Evolutionary conservation across 805 yeast species (phyloP).

Genomic region (Starmerella etchellsii): DNA sequence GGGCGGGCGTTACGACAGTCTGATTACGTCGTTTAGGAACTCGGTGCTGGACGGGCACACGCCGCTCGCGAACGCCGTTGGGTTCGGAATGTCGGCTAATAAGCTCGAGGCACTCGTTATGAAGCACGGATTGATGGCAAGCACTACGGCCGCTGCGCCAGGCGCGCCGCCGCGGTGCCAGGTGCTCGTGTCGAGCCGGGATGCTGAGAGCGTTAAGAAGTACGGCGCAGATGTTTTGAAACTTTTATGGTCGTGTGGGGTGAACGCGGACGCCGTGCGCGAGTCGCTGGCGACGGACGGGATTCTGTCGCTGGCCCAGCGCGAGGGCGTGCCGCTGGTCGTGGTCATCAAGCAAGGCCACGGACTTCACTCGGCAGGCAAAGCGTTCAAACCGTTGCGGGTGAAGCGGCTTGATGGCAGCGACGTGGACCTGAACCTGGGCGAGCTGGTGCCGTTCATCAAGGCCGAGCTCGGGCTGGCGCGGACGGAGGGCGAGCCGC

Average conservation of each 20-base stretch:
- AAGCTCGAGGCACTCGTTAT: slow-evolving; percentile 38
- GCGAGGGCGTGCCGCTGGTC: slow-evolving; percentile 64
- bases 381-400: slow-evolving; percentile 60
- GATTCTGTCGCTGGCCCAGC: slow-evolving; percentile 45
- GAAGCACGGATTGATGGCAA: slow-evolving; percentile 1
- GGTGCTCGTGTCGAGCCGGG: slow-evolving; percentile 62
- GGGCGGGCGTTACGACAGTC: slow-evolving; percentile 84
- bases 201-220: slow-evolving; percentile 41
- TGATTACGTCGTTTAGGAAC: slow-evolving; percentile 55
- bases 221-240: slow-evolving; percentile 52
- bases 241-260: slow-evolving; percentile 61
- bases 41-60: slow-evolving; percentile 30
- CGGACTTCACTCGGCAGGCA: slow-evolving; percentile 30
- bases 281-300: slow-evolving; percentile 43
- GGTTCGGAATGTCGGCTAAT: slow-evolving; percentile 73
- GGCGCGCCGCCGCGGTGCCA: slow-evolving; percentile 46
- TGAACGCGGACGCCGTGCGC: slow-evolving; percentile 54
- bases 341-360: slow-evolving; percentile 64
- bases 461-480: slow-evolving; percentile 22
- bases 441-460: slow-evolving; percentile 45
- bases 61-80: slow-evolving; percentile 54
- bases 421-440: slow-evolving; percentile 63
- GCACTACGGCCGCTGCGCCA: not conserved
- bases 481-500: not conserved
- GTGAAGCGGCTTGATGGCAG: slow-evolving; percentile 48